Conservation (phyloP, 2,329 filamentous ascomycete genomes). For the Colletotrichum spinosum region DNA sequence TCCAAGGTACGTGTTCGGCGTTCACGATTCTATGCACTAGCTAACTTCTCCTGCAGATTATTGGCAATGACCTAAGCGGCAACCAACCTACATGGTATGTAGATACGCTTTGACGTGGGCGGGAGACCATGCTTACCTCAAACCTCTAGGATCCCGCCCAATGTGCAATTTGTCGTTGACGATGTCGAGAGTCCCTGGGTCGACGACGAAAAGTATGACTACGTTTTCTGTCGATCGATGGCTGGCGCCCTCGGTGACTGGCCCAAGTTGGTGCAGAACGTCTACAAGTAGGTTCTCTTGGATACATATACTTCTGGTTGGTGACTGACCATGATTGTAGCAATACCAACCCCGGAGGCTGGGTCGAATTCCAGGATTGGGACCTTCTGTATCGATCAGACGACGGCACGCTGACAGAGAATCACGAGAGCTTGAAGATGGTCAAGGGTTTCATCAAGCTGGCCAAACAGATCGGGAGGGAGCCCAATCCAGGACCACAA, state of each 20-base stretch:
- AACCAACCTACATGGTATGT: neutral
- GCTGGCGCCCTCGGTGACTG: constrained; percentile 12
- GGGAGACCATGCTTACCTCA: neutral
- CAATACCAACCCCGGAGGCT: constrained; percentile 49
- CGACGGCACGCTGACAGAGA: constrained; percentile 38
- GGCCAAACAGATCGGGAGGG: constrained; percentile 37
- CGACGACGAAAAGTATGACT: constrained; percentile 48
- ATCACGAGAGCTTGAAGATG: constrained; percentile 32
- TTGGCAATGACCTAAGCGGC: neutral
- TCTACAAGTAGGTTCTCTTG: neutral
- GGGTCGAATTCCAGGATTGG: constrained; percentile 42
- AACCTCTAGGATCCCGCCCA: constrained; percentile 62
- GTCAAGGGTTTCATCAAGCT: constrained; percentile 38
- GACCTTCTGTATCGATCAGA: constrained; percentile 38
- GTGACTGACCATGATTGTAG: too few species aligned
- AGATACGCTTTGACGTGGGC: neutral
- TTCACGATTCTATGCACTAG: neutral
- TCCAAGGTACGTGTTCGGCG: neutral
- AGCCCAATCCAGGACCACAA: constrained; percentile 45
- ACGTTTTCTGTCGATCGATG: constrained; percentile 43
- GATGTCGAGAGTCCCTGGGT: constrained; percentile 67
- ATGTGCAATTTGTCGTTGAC: constrained; percentile 74
- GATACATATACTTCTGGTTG: too few species aligned
- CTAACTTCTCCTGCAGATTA: neutral
- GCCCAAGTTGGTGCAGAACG: constrained; percentile 10